phyloP scores from a whole-genome alignment of 2,329 filamentous ascomycete species.

The Epichloe sp. region DNA sequence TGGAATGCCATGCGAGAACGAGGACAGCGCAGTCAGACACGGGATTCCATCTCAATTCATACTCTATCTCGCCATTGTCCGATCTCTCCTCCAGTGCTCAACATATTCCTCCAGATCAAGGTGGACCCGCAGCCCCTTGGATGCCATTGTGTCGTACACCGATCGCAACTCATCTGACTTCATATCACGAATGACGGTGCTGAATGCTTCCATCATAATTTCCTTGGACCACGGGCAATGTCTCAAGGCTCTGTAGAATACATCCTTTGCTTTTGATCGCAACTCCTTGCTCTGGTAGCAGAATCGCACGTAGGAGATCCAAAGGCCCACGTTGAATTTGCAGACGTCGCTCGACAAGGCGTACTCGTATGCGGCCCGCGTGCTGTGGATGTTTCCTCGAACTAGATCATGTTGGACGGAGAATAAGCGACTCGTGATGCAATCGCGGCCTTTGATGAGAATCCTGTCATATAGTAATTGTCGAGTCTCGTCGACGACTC shows the following conservation, averaged over 20 bases:
- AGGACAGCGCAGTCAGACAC: too few relatives aligned
- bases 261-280: slow-evolving; percentile 29
- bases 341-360: slow-evolving; percentile 29
- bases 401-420: slow-evolving; percentile 37
- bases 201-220: slow-evolving; percentile 38
- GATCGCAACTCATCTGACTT: slow-evolving; percentile 34
- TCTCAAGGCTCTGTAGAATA: slow-evolving; percentile 33
- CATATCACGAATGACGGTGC: slow-evolving; percentile 29
- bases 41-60: neutral
- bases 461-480: slow-evolving; percentile 44
- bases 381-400: slow-evolving; percentile 35
- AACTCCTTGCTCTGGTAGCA: slow-evolving; percentile 25
- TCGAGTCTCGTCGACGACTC: slow-evolving; percentile 66
- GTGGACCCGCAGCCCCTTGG: slow-evolving; percentile 37
- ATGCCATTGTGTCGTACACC: slow-evolving; percentile 32
- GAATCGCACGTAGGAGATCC: slow-evolving; percentile 38
- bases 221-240: slow-evolving; percentile 38
- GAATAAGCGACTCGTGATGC: slow-evolving; percentile 32
- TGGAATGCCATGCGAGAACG: neutral
- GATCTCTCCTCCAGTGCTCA: slow-evolving; percentile 16
- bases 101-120: slow-evolving; percentile 38
- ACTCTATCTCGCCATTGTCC: slow-evolving; percentile 2
- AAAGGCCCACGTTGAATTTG: slow-evolving; percentile 29
- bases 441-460: slow-evolving; percentile 25
- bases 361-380: slow-evolving; percentile 38